Evolutionary conservation across 2,329 filamentous ascomycete genomes (phyloP), one percentile per base, ranked within the genome.

Genomic region (Geosmithia putterillii): DNA sequence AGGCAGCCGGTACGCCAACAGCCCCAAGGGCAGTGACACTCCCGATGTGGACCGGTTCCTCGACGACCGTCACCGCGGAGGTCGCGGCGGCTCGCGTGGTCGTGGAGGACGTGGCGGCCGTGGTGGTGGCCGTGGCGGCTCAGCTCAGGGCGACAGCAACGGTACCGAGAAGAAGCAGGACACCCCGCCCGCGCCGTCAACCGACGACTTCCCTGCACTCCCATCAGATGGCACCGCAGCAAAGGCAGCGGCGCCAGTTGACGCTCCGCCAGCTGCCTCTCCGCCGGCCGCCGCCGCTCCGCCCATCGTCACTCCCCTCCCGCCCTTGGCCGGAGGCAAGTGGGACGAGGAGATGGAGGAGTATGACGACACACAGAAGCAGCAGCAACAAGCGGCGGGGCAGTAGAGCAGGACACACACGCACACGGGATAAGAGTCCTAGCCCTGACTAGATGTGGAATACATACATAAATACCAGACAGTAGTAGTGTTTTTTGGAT

Each of bases 281-380:
- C 55, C 64, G 44, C 51, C 56, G 3, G 59, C 58, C 2, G 14
- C 37, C 18, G n/a, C 58, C 2, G 14, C 37, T n/a, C 9, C 39
- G 38, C 41, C 40, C 7, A 20, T 34, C 7, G n/a, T n/a, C n/a
- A n/a, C n/a, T n/a, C 18, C 18, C 1, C 36, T 37, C 15, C 52
- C 57, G 4, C 59, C 44, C 54, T 64, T 15, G 38, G 45, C 45
- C 1, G 56, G 67, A 8, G 66, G 60, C 10, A 62, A 70, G 44
- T 78, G 74, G 74, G 74, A 71, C 42, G 74, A 79, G 32, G 74
- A 79, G 57, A 72, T 78, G 64, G 71, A 71, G 41, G 69, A 63
- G 5, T 57, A 70, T 12, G 70, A 74, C 21, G 65, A 60, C 25
- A 57, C 54, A 38, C 50, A 55, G 19, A 39, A 39, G 10, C 6